These are phyloP conservation scores for Tricholomella constricta DNA, from an alignment of 768 basidiomycete genomes.

Conservation along the genomic window DNA sequence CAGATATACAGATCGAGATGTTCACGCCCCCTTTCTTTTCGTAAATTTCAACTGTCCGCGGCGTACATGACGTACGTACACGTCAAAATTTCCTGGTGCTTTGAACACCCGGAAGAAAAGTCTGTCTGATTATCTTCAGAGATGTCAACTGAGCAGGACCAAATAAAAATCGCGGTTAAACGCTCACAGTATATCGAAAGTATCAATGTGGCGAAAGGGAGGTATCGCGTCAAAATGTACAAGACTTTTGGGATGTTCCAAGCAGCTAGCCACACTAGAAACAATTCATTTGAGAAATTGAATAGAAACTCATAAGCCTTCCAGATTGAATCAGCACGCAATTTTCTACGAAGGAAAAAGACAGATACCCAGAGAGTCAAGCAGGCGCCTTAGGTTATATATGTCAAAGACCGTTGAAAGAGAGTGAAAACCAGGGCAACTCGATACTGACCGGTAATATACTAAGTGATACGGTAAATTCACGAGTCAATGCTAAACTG, in stretches of 20 bases:
- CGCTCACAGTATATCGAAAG: conserved; percentile 3
- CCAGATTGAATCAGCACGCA: not conserved
- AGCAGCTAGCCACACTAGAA: not conserved
- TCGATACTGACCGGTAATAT: not conserved
- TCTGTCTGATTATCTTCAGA: not conserved
- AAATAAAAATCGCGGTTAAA: not conserved
- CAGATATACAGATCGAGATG: conserved; percentile 2
- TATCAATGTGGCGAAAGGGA: not conserved
- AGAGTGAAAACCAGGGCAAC: not conserved
- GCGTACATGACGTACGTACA: not conserved
- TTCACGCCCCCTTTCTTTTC: not conserved
- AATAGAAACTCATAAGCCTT: conserved; percentile 1
- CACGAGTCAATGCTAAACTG: too few species aligned
- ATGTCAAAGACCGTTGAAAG: not conserved
- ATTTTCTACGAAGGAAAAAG: not conserved
- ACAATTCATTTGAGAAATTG: not conserved
- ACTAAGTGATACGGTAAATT: not conserved
- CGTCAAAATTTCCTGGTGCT: not conserved
- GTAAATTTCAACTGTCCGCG: not conserved
- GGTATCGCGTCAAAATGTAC: conserved; percentile 3
- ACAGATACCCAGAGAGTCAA: conserved; percentile 1
- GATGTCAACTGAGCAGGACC: not conserved
- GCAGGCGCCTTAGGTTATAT: not conserved
- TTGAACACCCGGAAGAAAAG: not conserved
- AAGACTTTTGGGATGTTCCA: conserved; percentile 6